Conservation (phyloP, 176 grass and related monocot species). For the Juncus effusus region DNA sequence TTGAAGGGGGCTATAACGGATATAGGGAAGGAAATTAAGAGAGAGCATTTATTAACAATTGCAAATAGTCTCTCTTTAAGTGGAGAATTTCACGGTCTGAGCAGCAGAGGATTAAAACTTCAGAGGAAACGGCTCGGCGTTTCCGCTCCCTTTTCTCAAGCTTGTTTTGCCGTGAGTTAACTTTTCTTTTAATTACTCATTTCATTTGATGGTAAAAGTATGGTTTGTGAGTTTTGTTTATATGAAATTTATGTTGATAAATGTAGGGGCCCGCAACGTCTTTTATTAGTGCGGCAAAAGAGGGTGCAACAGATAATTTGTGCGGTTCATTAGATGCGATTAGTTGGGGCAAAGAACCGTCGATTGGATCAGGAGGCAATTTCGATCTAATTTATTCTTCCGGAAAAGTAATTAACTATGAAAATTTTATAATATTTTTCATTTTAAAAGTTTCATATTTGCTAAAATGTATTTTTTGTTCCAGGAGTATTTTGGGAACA, state of each 20-base stretch:
- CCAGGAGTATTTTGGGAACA: slow-evolving; percentile 17
- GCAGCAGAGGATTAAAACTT: slow-evolving; percentile 61
- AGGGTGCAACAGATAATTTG: slow-evolving; percentile 62
- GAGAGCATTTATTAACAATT: slow-evolving; percentile 54
- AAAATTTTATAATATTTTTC: slow-evolving; percentile 8
- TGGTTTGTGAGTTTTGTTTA: slow-evolving; percentile 20
- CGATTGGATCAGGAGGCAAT: slow-evolving; percentile 60
- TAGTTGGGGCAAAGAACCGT: slow-evolving; percentile 86
- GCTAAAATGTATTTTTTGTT: slow-evolving; percentile 2
- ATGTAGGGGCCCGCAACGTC: slow-evolving; percentile 69
- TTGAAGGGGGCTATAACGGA: slow-evolving; percentile 66
- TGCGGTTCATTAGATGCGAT: slow-evolving; percentile 69
- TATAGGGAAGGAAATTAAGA: slow-evolving; percentile 55
- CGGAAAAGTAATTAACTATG: slow-evolving; percentile 40
- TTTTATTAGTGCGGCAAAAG: slow-evolving; percentile 87
- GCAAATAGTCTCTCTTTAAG: slow-evolving; percentile 70
- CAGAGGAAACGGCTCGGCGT: slow-evolving; percentile 49
- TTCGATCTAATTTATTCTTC: slow-evolving; percentile 61
- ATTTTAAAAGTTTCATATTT: not conserved
- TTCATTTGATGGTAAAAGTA: slow-evolving; percentile 8
- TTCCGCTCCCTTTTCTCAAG: slow-evolving; percentile 88
- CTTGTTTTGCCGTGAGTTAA: slow-evolving; percentile 87
- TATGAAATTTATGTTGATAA: slow-evolving; percentile 9
- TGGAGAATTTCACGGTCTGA: slow-evolving; percentile 75
- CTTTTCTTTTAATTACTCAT: slow-evolving; percentile 24